These are phyloP conservation scores for Cystobasidium tubakii DNA, from an alignment of 768 basidiomycete genomes.

Conservation along the genomic window DNA sequence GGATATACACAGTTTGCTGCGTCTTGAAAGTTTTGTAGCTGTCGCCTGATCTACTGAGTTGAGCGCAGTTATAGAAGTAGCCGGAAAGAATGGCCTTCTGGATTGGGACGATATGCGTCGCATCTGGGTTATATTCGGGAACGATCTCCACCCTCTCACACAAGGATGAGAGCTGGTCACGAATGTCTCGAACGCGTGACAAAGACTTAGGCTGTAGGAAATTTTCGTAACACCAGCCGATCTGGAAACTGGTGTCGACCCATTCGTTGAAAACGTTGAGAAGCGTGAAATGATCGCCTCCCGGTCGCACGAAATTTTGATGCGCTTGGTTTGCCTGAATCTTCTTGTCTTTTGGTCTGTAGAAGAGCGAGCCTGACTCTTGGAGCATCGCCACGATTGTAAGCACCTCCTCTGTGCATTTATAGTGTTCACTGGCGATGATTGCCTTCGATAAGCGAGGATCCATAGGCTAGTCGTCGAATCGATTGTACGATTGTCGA, in stretches of 20 bases:
- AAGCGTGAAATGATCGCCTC: conserved; percentile 95
- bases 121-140: conserved; percentile 76
- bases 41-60: conserved; percentile 90
- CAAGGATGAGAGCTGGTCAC: conserved; percentile 79
- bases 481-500: no score
- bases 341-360: conserved; percentile 62
- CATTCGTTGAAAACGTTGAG: conserved; percentile 56
- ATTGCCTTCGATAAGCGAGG: conserved; percentile 96
- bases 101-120: conserved; percentile 82
- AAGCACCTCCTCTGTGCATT: conserved; percentile 91
- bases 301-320: conserved; percentile 89
- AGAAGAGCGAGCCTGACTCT: conserved; percentile 89
- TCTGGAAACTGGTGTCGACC: conserved; percentile 94
- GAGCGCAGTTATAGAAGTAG: conserved; percentile 64
- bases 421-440: conserved; percentile 87
- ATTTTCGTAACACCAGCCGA: conserved; percentile 81
- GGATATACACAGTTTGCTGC: conserved; percentile 90
- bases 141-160: conserved; percentile 97
- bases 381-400: conserved; percentile 97
- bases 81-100: conserved; percentile 94
- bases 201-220: conserved; percentile 61
- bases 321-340: conserved; percentile 94
- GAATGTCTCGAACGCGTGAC: conserved; percentile 87
- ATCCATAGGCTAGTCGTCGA: conserved; percentile 56
- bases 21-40: conserved; percentile 83